Evolutionary conservation across 768 basidiomycete species (phyloP), one percentile per base, ranked within the genome.

Genomic region (Podaxis sp.): DNA sequence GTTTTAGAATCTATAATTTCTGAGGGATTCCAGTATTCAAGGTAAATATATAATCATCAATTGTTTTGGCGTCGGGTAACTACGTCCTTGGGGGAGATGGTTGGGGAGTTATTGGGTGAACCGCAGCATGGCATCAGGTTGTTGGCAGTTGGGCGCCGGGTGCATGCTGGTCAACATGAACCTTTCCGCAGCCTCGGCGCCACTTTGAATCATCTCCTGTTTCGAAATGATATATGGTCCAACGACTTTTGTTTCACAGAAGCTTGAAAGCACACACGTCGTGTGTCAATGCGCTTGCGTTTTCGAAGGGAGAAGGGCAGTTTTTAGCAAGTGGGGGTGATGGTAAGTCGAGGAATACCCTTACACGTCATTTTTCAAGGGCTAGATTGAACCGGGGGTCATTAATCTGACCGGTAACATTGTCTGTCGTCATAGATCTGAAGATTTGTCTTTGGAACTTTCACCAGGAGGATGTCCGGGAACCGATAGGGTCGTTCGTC

Each of bases 241-340:
- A 5, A 26, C 4, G 30, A 3, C 36, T 37, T 6, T 38, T 56
- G 2, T 52, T 50, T 41, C 49, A 38, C 66, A 81, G 80, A 48
- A 77, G 74, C 57, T 66, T 82, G 12, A 48, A 64, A 13, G 81
- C 76, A 3, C 88, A 89, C 69, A 77, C 73, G 37, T 87, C 87
- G 10, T 90, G 88, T 70, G 82, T 90, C 49, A 90, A 90, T 69
- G 81, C 80, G 11, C 79, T 90, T 17, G 70, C 78, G 0, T 88
- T 89, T 63, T 88, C 88, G 2, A 80, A 81, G n/a, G 73, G 79
- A 7, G 81, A 83, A 36, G 87, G 85, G 1, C 78, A 83, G 60
- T 88, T 86, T 75, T 70, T 90, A 44, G 87, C 87, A 2, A 88
- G 85, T 67, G 89, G 86, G 30, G 88, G 89, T 37, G 88, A 90